These are phyloP conservation scores for Laetiporus sulphureus DNA, from an alignment of 1,284 basidiomycete species.

Conservation along the genomic window DNA sequence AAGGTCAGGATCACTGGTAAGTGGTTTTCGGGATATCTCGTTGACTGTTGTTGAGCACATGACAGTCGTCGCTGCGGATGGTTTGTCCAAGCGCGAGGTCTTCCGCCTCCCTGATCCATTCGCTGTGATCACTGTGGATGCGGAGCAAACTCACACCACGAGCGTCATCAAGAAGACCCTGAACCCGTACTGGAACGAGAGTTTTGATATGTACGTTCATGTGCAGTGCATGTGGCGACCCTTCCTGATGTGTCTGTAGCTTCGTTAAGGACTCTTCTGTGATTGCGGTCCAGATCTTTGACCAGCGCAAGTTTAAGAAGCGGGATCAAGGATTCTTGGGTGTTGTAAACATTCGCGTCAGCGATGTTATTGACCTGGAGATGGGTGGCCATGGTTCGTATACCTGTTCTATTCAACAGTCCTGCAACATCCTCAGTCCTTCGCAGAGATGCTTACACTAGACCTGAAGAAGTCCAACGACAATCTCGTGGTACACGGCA, in stretches of 20 bases:
- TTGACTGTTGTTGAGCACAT: slow-evolving; percentile 5
- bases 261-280: slow-evolving; percentile 86
- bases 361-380: slow-evolving; percentile 79
- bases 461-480: slow-evolving; percentile 86
- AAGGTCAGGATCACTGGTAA: slow-evolving; percentile 34
- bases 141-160: slow-evolving; percentile 92
- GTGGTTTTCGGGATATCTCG: neutral
- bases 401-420: neutral
- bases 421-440: neutral
- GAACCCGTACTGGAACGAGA: slow-evolving; percentile 92
- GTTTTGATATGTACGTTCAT: slow-evolving; percentile 77
- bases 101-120: slow-evolving; percentile 94
- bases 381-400: slow-evolving; percentile 67
- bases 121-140: slow-evolving; percentile 93
- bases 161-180: slow-evolving; percentile 79
- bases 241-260: slow-evolving; percentile 37
- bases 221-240: too few relatives aligned
- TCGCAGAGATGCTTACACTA: slow-evolving; percentile 67
- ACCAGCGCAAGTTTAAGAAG: slow-evolving; percentile 96
- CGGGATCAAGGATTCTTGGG: slow-evolving; percentile 93
- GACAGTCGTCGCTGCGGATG: slow-evolving; percentile 83
- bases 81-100: slow-evolving; percentile 85
- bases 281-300: slow-evolving; percentile 95
- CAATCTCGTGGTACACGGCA: slow-evolving; percentile 81
- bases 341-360: slow-evolving; percentile 82